phyloP scores from a whole-genome alignment of 1,284 basidiomycete species.

The Farysia itapuensis region DNA sequence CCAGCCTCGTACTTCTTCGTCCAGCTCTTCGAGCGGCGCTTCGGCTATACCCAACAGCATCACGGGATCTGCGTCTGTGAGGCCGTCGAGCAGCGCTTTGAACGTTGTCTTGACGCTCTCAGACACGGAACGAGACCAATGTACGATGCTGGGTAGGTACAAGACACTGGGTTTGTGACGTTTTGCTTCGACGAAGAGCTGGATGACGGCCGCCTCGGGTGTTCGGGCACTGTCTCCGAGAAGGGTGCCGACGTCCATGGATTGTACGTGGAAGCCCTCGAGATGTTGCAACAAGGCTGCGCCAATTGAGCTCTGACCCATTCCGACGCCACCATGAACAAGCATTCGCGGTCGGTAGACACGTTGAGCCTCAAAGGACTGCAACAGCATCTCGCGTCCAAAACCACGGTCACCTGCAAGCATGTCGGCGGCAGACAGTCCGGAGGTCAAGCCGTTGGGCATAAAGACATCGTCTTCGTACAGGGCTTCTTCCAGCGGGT shows the following conservation, averaged over 20 bases:
- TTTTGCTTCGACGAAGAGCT: constrained; percentile 96
- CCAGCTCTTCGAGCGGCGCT: constrained; percentile 71
- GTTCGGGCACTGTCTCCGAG: constrained; percentile 87
- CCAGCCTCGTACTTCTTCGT: constrained; percentile 83
- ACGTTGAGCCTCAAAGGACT: constrained; percentile 86
- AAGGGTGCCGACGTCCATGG: constrained; percentile 83
- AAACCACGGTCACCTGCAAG: constrained; percentile 43
- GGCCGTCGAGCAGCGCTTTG: constrained; percentile 83
- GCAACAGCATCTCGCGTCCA: constrained; percentile 49
- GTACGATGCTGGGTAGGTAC: constrained; percentile 84
- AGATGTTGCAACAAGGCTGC: constrained; percentile 88
- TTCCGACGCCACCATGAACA: constrained; percentile 77
- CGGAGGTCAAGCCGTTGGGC: constrained; percentile 62
- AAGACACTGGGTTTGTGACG: constrained; percentile 93
- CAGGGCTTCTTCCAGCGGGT: constrained; percentile 84
- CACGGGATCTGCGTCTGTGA: constrained; percentile 87
- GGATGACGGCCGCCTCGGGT: constrained; percentile 86
- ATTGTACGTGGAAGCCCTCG: constrained; percentile 94
- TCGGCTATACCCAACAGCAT: constrained; percentile 87
- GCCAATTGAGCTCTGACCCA: constrained; percentile 88
- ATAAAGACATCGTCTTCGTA: constrained; percentile 66
- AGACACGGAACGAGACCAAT: constrained; percentile 82
- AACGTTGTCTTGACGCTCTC: constrained; percentile 84
- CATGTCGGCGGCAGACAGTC: constrained; percentile 32
- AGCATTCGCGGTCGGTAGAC: constrained; percentile 88